phyloP scores from a whole-genome alignment of 73 alveolate genomes.

The Uronychia binucleata region DNA sequence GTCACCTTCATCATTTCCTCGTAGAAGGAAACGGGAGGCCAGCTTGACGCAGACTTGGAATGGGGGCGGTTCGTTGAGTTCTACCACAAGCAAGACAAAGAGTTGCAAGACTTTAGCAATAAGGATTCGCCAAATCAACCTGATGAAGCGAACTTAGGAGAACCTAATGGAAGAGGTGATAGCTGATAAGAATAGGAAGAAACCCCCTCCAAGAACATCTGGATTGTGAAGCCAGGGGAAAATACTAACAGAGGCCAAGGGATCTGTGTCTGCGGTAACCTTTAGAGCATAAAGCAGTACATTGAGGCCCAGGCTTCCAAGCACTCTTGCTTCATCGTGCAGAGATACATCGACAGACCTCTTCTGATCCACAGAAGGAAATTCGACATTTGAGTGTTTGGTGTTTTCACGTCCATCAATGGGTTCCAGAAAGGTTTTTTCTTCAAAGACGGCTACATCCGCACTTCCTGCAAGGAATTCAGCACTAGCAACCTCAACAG shows the following conservation, averaged over 20 bases:
- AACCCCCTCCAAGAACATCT: background rate
- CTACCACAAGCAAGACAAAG: background rate
- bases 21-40: background rate
- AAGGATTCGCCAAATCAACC: no score
- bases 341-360: slow-evolving; percentile 85
- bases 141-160: no score
- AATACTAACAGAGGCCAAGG: background rate
- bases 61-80: background rate
- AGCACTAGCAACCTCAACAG: slow-evolving; percentile 51
- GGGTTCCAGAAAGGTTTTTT: slow-evolving; percentile 64
- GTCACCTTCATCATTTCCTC: background rate
- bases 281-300: background rate
- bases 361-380: slow-evolving; percentile 74
- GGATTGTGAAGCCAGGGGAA: background rate
- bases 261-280: background rate
- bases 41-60: background rate
- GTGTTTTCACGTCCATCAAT: slow-evolving; percentile 59
- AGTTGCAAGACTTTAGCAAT: background rate
- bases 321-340: slow-evolving; percentile 34
- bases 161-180: background rate
- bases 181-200: background rate
- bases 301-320: background rate
- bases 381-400: slow-evolving; percentile 82
- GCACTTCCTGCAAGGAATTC: slow-evolving; percentile 75
- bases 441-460: slow-evolving; percentile 78